Evolutionary conservation across 106 monocot species (phyloP).

Genomic region (Narthecium ossifragum): DNA sequence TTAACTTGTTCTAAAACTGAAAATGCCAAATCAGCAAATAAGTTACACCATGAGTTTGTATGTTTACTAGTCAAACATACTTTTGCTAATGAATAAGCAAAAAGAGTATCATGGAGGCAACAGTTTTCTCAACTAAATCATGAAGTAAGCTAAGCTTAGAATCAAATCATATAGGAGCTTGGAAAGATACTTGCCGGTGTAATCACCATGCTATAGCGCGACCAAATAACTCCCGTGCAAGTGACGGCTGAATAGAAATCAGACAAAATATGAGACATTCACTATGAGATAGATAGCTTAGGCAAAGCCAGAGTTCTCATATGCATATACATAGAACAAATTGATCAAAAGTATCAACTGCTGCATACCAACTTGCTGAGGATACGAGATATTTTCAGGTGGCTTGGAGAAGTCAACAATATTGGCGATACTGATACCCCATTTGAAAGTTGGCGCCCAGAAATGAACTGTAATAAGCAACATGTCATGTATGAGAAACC

Average conservation of each 20-base stretch:
- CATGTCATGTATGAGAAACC: not conserved
- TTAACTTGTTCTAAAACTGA: too few relatives aligned
- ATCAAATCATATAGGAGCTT: too few relatives aligned
- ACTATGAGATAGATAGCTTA: too few relatives aligned
- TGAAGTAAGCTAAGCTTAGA: too few relatives aligned
- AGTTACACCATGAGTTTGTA: too few relatives aligned
- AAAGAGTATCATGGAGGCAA: too few relatives aligned
- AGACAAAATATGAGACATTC: conserved; percentile 2
- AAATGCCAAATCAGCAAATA: too few relatives aligned
- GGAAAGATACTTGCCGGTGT: conserved; percentile 50
- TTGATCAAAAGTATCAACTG: not conserved
- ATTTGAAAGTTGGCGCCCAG: conserved; percentile 96
- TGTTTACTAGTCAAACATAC: too few relatives aligned
- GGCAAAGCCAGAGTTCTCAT: too few relatives aligned
- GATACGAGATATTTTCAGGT: conserved; percentile 72
- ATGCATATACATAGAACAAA: too few relatives aligned
- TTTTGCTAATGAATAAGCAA: too few relatives aligned
- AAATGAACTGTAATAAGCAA: conserved; percentile 64
- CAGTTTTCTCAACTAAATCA: too few relatives aligned
- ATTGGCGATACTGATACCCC: conserved; percentile 91
- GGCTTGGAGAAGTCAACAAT: conserved; percentile 78
- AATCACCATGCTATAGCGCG: conserved; percentile 78
- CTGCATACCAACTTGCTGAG: conserved; percentile 77
- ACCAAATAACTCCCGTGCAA: conserved; percentile 78
- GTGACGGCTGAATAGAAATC: conserved; percentile 50